Base-by-base conservation (phyloP, 352 stramenopile genomes). In the Pythium rhizo-oryzae region DNA sequence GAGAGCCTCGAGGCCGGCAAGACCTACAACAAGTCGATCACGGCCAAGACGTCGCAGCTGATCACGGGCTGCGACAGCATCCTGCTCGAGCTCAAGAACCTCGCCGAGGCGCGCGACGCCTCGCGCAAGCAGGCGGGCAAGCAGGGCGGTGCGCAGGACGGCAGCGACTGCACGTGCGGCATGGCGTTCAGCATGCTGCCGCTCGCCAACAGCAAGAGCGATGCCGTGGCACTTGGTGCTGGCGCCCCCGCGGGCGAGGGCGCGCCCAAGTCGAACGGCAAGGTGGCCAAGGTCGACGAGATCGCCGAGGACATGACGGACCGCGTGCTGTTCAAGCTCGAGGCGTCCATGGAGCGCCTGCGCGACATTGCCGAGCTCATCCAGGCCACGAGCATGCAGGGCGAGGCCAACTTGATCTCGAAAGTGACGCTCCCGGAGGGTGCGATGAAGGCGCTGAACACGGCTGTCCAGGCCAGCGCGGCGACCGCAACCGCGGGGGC, bases 11-110 rank as follows among this genome's bases (percentile, higher is more conserved):
- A 95, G 46, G 87, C 85, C 30, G 87, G 83, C 57, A 92, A 93
- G 72, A 91, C 85, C 30, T 94, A 92, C 75, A 94, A 93, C 74
- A 92, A 92, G 63, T 91, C 83, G 54, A 91, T 94, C 61, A 87
- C 84, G 30, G 76, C 84, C 62, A 93, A 91, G 76, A 94, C 87
- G 5, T 90, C 86, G 21, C 86, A 87, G 69, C 57, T 94, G 25
- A 76, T 94, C 59, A 85, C 78, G 25, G 87, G 85, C n/a, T 93
- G 83, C 59, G 87, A 94, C 47, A 84, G 63, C 21, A 69, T 94
- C 19, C 67, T 94, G 47, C 66, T 93, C 19, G 87, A 94, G 71
- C 62, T 94, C 58, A 89, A 93, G 70, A 87, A 83, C 63, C 70
- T 94, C 46, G 75, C 76, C 21, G 83, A 92, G 19, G 64, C 77